These are phyloP conservation scores for Biscogniauxia sp. DNA, from an alignment of 2,329 filamentous ascomycete genomes.

Conservation along the genomic window DNA sequence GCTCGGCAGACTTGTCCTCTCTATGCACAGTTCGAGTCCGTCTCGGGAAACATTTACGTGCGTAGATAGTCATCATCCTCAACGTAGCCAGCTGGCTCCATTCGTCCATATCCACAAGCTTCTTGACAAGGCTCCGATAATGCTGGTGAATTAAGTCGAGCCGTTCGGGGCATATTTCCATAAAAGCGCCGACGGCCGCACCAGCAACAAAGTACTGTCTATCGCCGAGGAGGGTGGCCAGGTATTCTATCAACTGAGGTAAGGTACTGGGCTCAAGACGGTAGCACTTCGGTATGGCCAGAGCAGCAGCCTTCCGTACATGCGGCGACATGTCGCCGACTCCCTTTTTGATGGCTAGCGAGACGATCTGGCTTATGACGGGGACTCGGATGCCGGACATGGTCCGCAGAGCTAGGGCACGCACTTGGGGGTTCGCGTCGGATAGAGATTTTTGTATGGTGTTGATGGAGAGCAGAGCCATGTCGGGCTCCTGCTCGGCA, in stretches of 20 bases:
- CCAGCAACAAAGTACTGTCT: conserved; percentile 97
- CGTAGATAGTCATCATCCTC: conserved; percentile 78
- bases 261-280: conserved; percentile 81
- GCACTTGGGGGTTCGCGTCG: conserved; percentile 84
- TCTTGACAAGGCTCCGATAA: conserved; percentile 80
- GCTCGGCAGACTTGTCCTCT: conserved; percentile 38
- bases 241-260: conserved; percentile 80
- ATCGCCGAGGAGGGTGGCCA: conserved; percentile 77
- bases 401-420: conserved; percentile 87
- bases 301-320: conserved; percentile 86
- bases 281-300: conserved; percentile 96
- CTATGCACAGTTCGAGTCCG: conserved; percentile 56
- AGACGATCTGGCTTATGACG: conserved; percentile 96
- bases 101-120: conserved; percentile 98
- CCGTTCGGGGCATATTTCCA: conserved; percentile 84
- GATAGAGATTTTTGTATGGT: conserved; percentile 97
- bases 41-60: conserved; percentile 81
- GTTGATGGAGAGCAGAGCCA: conserved; percentile 94
- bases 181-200: conserved; percentile 82
- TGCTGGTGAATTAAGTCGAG: conserved; percentile 88
- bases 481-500: conserved; percentile 92
- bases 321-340: conserved; percentile 90
- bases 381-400: conserved; percentile 98
- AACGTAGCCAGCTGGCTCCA: conserved; percentile 90
- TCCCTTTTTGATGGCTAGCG: conserved; percentile 91